Percentiles rank a stretch among this genome's conserved stretches.
phyloP scores from a whole-genome alignment of 371 early-diverging fungal species.

The Rhizopus arrhizus region DNA sequence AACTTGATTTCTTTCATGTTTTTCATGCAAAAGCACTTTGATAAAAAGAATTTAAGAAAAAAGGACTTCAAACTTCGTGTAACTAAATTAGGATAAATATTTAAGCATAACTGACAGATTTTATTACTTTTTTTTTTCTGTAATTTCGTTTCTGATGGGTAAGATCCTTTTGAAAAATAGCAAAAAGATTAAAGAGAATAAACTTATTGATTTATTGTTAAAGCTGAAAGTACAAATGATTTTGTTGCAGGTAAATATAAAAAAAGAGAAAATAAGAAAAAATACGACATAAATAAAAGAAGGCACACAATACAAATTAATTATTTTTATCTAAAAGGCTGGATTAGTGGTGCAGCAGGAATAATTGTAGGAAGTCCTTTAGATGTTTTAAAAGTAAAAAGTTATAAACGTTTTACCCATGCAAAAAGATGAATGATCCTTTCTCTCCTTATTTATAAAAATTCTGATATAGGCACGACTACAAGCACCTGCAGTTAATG shows the following conservation, averaged over 20 bases:
- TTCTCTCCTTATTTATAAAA: not conserved
- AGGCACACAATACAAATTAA: constrained; percentile 3
- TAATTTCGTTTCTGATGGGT: no score
- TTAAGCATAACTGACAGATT: not conserved
- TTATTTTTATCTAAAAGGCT: constrained; percentile 41
- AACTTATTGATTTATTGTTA: not conserved
- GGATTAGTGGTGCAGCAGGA: constrained; percentile 69
- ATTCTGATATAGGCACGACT: constrained; percentile 54
- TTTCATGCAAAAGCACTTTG: no score
- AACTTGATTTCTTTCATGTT: no score
- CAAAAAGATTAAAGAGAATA: not conserved
- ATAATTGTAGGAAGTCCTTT: constrained; percentile 70
- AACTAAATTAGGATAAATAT: not conserved
- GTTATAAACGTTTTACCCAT: not conserved
- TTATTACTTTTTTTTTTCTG: not conserved
- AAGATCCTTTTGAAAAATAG: constrained; percentile 25
- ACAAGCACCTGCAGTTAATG: constrained; percentile 46
- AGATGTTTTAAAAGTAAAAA: constrained; percentile 65
- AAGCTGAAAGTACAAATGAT: not conserved
- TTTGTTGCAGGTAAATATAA: not conserved
- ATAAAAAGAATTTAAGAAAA: no score
- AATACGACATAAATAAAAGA: constrained; percentile 54
- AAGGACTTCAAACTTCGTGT: no score
- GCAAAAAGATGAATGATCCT: not conserved
- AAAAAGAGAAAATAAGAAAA: not conserved